Conservation (phyloP, 768 basidiomycete species). For the Lactarius psammicola region DNA sequence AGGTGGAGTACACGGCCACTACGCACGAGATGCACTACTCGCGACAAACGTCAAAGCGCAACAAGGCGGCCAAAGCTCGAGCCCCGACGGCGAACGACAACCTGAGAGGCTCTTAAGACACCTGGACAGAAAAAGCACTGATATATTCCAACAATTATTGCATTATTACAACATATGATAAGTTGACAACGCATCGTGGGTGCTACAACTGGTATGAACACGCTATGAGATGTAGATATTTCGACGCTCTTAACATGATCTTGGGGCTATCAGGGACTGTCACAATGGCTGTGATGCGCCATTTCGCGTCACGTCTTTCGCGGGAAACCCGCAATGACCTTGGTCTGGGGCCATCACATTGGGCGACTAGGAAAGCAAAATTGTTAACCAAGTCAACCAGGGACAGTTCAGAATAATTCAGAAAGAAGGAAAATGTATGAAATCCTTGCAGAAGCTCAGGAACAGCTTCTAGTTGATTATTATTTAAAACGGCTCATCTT, state of each 20-base stretch:
- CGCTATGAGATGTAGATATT: not conserved
- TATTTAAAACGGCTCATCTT: slow-evolving; percentile 49
- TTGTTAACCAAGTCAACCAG: not conserved
- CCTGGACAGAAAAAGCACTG: no score
- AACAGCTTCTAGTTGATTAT: slow-evolving; percentile 91
- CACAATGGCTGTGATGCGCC: not conserved
- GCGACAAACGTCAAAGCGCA: no score
- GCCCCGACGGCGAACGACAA: no score
- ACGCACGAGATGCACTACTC: no score
- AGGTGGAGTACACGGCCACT: no score
- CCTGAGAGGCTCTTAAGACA: no score
- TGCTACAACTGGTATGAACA: not conserved
- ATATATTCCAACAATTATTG: no score
- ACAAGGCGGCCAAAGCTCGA: no score
- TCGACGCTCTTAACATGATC: not conserved
- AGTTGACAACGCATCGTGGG: not conserved
- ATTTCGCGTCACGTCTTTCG: not conserved
- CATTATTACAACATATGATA: no score
- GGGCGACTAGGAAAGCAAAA: not conserved
- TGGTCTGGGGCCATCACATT: not conserved
- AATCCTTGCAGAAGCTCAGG: slow-evolving; percentile 73
- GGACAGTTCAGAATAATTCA: slow-evolving; percentile 9
- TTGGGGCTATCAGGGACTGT: not conserved
- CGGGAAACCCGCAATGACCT: not conserved
- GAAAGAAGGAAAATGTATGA: slow-evolving; percentile 33